Base-by-base conservation (phyloP, 176 grass and related monocot genomes). In the Aechmea fasciata region DNA sequence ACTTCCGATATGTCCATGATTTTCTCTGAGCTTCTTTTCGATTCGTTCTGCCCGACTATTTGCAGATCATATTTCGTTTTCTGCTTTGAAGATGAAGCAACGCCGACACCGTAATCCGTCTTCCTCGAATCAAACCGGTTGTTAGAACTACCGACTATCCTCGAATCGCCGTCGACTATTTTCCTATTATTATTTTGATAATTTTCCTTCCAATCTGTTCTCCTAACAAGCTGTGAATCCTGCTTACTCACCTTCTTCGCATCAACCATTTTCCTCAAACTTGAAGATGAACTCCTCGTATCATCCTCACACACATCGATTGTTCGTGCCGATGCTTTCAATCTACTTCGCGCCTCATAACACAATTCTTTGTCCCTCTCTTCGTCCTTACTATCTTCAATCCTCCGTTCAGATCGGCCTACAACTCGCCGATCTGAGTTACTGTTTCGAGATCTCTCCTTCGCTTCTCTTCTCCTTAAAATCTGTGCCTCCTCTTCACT, bases 141-240 rank as follows among this genome's bases (percentile, higher is more conserved):
- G 63, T 86, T 82, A 66, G 79, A 86, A 68, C 71, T 75, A 28
- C 66, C 69, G 52, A 49, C 23, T 63, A 86, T 71, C 6, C 14
- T 79, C 0, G 67, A 49, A 75, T 75, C 84, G 61, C 78, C 75
- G 61, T 86, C 84, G 20, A 71, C 78, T 82, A 86, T 75, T 74
- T 82, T 67, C 84, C 72, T 41, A 41, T 41, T 82, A 51, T 78
- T 51, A 82, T 86, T 79, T 68, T 62, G 47, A 48, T 25, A 66
- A 63, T 67, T 61, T 63, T 12, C 71, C 70, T 62, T 82, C 47
- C 51, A 51, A 82, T 86, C 79, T 49, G 47, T 70, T 82, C 63
- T 74, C 6, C 33, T 67, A 13, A 41, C 51, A 78, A 70, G 48
- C 11, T 10, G 75, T 11, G 57, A 57, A 66, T 78, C 75, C 47